A percentile compares a stretch with the other conserved stretches of the same genome.
Conservation (phyloP, 2,329 filamentous ascomycete genomes). For the Pestalotiopsis sp. region DNA sequence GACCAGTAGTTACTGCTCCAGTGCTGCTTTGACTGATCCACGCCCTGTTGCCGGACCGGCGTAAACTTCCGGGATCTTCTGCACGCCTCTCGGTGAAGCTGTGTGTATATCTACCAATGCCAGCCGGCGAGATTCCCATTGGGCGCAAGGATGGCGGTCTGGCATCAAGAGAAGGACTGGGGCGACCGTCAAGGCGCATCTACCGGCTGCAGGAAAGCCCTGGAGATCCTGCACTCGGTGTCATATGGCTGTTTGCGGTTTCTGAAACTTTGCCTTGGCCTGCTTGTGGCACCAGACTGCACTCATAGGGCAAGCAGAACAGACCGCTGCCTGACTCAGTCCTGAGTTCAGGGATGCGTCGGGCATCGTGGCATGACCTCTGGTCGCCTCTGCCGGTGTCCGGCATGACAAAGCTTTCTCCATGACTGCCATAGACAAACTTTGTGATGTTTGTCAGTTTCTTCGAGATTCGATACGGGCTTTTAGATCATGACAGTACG, state of each 20-base stretch:
- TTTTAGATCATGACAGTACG: too few species aligned
- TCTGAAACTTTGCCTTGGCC: too few species aligned
- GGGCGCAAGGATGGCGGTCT: background rate
- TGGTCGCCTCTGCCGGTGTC: background rate
- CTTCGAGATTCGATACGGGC: too few species aligned
- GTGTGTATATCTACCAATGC: background rate
- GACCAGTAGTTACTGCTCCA: background rate
- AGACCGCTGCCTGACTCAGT: background rate
- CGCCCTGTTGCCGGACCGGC: background rate
- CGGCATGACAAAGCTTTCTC: background rate
- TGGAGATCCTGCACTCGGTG: too few species aligned
- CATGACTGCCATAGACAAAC: background rate
- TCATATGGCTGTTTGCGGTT: too few species aligned
- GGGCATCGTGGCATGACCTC: background rate
- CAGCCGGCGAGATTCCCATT: background rate
- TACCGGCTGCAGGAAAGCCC: too few species aligned
- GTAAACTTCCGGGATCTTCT: background rate
- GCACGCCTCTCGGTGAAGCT: background rate
- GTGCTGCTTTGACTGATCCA: background rate
- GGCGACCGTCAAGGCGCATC: too few species aligned
- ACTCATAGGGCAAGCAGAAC: background rate
- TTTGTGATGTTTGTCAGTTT: background rate
- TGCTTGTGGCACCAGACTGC: too few species aligned
- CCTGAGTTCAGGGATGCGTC: background rate
- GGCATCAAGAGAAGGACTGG: background rate